These are phyloP conservation scores for Mortierella sp. DNA, from an alignment of 371 early-diverging fungal species.

Conservation along the genomic window DNA sequence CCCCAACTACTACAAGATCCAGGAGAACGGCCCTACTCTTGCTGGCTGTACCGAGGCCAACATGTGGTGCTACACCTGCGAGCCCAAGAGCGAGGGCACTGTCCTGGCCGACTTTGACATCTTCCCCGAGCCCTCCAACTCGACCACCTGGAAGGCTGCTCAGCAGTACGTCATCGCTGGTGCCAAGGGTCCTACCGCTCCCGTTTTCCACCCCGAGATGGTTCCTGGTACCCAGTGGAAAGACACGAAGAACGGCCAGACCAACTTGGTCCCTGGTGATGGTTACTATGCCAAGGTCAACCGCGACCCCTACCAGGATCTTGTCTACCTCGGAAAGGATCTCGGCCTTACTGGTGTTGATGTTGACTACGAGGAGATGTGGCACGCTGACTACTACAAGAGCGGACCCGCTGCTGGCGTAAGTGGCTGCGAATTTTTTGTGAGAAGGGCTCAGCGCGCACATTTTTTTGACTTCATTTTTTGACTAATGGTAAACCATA, in stretches of 20 bases:
- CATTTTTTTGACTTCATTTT: too few species aligned
- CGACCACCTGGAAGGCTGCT: constrained; percentile 44
- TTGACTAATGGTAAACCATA: too few species aligned
- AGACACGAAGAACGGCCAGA: constrained; percentile 31
- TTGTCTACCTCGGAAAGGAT: constrained; percentile 56
- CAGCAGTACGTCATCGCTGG: constrained; percentile 24
- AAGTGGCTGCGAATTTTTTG: too few species aligned
- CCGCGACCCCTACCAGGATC: constrained; percentile 56
- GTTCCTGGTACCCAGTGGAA: constrained; percentile 43
- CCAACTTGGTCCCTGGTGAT: constrained; percentile 42
- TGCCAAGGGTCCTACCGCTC: constrained; percentile 36
- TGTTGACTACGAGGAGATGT: constrained; percentile 58
- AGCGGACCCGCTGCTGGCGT: constrained; percentile 31
- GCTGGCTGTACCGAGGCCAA: constrained; percentile 44
- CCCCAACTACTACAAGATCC: constrained; percentile 58
- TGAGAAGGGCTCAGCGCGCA: too few species aligned
- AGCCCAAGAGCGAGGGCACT: constrained; percentile 45
- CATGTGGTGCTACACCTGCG: constrained; percentile 59
- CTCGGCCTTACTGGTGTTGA: constrained; percentile 56
- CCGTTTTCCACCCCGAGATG: constrained; percentile 55
- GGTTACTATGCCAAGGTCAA: constrained; percentile 39
- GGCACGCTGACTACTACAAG: constrained; percentile 55
- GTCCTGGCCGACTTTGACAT: constrained; percentile 56
- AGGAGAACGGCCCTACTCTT: constrained; percentile 40
- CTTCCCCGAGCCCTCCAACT: constrained; percentile 57